Evolutionary conservation across 2,329 filamentous ascomycete genomes (phyloP).

Genomic region (Beauveria sp.): DNA sequence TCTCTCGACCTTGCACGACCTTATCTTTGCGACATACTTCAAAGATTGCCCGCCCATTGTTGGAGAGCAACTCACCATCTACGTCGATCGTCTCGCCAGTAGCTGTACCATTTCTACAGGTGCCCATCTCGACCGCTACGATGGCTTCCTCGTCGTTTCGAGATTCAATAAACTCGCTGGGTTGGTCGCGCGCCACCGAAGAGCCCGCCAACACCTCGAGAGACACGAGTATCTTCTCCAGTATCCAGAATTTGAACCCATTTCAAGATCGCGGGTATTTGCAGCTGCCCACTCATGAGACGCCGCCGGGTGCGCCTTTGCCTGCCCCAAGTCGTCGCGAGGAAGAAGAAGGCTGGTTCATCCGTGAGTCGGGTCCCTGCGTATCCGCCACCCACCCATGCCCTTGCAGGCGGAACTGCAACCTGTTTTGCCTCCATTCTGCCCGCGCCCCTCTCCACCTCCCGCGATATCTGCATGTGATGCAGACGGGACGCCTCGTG

Average conservation of each 20-base stretch:
- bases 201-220: constrained; percentile 64
- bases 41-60: not conserved
- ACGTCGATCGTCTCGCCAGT: constrained; percentile 6
- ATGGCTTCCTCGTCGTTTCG: constrained; percentile 90
- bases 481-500: constrained; percentile 34
- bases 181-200: constrained; percentile 86
- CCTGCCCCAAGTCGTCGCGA: constrained; percentile 79
- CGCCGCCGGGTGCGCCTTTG: constrained; percentile 68
- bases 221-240: constrained; percentile 68
- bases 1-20: not conserved
- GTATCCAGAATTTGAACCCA: constrained; percentile 77
- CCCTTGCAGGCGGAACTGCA: constrained; percentile 32
- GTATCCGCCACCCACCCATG: constrained; percentile 16
- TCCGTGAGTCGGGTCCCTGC: constrained; percentile 58
- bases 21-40: not conserved
- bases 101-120: constrained; percentile 2
- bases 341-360: constrained; percentile 93
- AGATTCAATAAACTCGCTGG: constrained; percentile 88
- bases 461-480: constrained; percentile 32
- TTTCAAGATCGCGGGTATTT: constrained; percentile 84
- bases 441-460: constrained; percentile 17
- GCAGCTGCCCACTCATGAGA: constrained; percentile 75
- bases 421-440: constrained; percentile 35
- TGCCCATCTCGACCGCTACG: constrained; percentile 10
- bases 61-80: constrained; percentile 5